Base-by-base conservation (phyloP, 257 asterid genomes). In the Solanum corneliomulleri region DNA sequence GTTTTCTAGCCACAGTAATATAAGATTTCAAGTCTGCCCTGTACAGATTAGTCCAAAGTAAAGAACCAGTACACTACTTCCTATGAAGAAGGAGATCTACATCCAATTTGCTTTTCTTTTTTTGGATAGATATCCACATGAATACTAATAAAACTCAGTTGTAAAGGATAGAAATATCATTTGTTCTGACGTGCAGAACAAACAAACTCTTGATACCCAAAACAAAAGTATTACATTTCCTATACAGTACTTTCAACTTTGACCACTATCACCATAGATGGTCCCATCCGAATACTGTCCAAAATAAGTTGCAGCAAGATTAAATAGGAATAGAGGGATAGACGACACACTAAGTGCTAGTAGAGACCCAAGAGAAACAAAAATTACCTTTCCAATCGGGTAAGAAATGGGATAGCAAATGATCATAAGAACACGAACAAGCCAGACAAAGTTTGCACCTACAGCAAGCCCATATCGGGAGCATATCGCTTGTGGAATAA, bases 401-500 rank as follows among this genome's bases (percentile, higher is more conserved):
- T 92, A 97, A 88, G 99, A 89, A 87, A 97, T 92, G 14, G 99
- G 99, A 89, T 45, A 97, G 91, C 99, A 96, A 83, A 97, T 80
- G 86, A 95, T 93, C 99, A 97, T 96, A 92, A 97, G 90, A 88
- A 93, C 39, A 16, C 95, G 99, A 86, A 97, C 99, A 14, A 97
- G 99, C 99, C 98, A 96, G 39, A 92, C 93, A 42, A 94, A 95
- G 89, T 94, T 96, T 27, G 99, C 99, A 64, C 99, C 99, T 78
- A 97, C 98, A n/a, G 99, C 96, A 87, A 97, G 93, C 90, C 99
- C 99, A 86, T 97, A 93, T 87, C 94, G 91, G 76, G 98, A 90
- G 93, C 99, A 96, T 86, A 94, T 93, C 14, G 99, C 97, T 92
- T 97, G 99, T 11, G 99, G 99, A 88, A 97, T 97, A 42, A 97